These are phyloP conservation scores for Colletotrichum truncatum DNA, from an alignment of 2,329 filamentous ascomycete genomes.

Conservation along the genomic window DNA sequence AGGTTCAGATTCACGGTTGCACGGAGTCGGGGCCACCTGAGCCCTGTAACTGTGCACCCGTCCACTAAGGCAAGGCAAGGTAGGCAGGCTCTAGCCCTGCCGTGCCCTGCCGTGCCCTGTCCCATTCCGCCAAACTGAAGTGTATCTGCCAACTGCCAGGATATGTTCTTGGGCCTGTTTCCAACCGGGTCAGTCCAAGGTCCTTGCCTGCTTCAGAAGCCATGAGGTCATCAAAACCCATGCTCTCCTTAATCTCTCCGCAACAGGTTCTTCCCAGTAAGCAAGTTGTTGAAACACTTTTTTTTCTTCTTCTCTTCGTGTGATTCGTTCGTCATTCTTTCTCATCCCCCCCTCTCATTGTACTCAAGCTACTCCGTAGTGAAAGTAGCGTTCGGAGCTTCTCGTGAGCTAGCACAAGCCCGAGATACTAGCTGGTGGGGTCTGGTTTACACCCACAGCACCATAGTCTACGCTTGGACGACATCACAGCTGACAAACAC, in stretches of 20 bases:
- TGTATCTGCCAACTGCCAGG: neutral
- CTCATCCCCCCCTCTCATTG: neutral
- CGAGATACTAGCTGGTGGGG: too few relatives aligned
- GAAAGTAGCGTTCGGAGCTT: too few relatives aligned
- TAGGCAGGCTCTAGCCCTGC: neutral
- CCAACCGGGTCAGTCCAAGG: conserved; percentile 3
- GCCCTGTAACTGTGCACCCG: conserved; percentile 12
- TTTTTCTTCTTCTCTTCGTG: neutral
- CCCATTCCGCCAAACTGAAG: conserved; percentile 2
- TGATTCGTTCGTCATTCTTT: neutral
- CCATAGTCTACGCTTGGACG: too few relatives aligned
- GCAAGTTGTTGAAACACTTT: conserved; percentile 5
- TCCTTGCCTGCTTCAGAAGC: conserved; percentile 12
- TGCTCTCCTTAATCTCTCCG: conserved; percentile 27
- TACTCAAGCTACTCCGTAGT: too few relatives aligned
- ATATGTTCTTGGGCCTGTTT: neutral
- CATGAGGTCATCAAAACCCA: conserved; percentile 28
- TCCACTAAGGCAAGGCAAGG: neutral
- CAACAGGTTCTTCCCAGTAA: conserved; percentile 19
- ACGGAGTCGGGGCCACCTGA: conserved; percentile 12
- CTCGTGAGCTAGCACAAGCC: too few relatives aligned
- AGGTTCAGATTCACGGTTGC: conserved; percentile 24
- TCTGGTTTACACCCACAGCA: too few relatives aligned
- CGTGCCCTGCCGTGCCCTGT: neutral
- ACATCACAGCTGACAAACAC: neutral